These are phyloP conservation scores for Casuarina equisetifolia DNA, from an alignment of 306 rosid genomes.

Conservation along the genomic window DNA sequence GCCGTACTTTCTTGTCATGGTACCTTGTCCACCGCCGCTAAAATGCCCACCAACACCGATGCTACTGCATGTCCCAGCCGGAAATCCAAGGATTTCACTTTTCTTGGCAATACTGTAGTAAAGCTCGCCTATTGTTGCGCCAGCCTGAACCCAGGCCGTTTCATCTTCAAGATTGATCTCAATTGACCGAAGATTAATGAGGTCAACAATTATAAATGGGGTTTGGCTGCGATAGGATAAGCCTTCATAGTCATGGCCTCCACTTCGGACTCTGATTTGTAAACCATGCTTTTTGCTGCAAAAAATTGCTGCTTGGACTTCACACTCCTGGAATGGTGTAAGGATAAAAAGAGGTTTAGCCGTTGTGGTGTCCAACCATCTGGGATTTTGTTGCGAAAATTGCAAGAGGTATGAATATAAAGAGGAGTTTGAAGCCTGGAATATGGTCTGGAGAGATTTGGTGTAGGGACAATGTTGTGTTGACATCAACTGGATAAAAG, in stretches of 20 bases:
- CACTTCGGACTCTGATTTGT: constrained; percentile 28
- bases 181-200: constrained; percentile 31
- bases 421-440: constrained; percentile 34
- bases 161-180: constrained; percentile 31
- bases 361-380: constrained; percentile 44
- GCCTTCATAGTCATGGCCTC: constrained; percentile 59
- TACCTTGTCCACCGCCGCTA: constrained; percentile 74
- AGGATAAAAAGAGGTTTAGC: constrained; percentile 43
- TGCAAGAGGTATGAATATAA: constrained; percentile 27
- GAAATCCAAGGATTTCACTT: constrained; percentile 55
- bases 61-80: constrained; percentile 62
- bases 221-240: constrained; percentile 36
- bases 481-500: constrained; percentile 38
- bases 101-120: constrained; percentile 52
- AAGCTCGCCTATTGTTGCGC: constrained; percentile 64
- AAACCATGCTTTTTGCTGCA: constrained; percentile 45
- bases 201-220: constrained; percentile 43
- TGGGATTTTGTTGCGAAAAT: constrained; percentile 49
- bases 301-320: constrained; percentile 30
- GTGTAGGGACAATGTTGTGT: constrained; percentile 9
- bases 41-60: constrained; percentile 73
- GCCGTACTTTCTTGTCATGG: constrained; percentile 64
- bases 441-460: constrained; percentile 8
- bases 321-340: constrained; percentile 43
- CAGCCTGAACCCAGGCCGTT: constrained; percentile 65